phyloP scores from a whole-genome alignment of 1,284 basidiomycete genomes.

The Boletus subluridellus region DNA sequence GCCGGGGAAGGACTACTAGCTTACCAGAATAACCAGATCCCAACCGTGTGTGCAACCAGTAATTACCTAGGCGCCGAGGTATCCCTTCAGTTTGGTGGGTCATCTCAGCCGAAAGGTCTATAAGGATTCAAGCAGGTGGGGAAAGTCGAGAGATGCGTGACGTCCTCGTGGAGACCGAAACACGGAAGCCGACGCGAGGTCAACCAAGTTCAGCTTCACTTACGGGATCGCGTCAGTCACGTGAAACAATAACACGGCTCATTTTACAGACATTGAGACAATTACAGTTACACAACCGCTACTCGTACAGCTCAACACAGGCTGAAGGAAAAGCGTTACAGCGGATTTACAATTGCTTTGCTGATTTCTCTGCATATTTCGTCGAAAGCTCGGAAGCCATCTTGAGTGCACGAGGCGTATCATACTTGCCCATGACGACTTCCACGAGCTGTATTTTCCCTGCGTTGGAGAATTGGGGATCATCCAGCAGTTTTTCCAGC shows the following conservation, averaged over 20 bases:
- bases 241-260: conserved; percentile 39
- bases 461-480: conserved; percentile 54
- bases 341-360: conserved; percentile 15
- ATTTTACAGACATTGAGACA: conserved; percentile 43
- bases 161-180: background rate
- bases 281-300: conserved; percentile 16
- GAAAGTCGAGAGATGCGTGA: background rate
- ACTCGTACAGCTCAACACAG: conserved; percentile 4
- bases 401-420: conserved; percentile 67
- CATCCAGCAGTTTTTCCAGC: conserved; percentile 59
- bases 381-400: conserved; percentile 46
- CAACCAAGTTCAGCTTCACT: conserved; percentile 4
- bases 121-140: background rate
- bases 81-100: conserved; percentile 25
- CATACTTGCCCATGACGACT: conserved; percentile 69
- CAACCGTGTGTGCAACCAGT: conserved; percentile 43
- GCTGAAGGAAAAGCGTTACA: background rate
- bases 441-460: conserved; percentile 76
- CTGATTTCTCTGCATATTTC: conserved; percentile 16
- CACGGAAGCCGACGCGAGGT: conserved; percentile 4
- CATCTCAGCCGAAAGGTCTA: conserved; percentile 18
- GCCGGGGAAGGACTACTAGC: background rate
- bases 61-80: conserved; percentile 46
- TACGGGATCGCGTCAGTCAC: conserved; percentile 30
- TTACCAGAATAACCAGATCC: conserved; percentile 57